Evolutionary conservation across 495 filamentous ascomycete genomes (phyloP).

Genomic region (Aspergillus avenaceus): DNA sequence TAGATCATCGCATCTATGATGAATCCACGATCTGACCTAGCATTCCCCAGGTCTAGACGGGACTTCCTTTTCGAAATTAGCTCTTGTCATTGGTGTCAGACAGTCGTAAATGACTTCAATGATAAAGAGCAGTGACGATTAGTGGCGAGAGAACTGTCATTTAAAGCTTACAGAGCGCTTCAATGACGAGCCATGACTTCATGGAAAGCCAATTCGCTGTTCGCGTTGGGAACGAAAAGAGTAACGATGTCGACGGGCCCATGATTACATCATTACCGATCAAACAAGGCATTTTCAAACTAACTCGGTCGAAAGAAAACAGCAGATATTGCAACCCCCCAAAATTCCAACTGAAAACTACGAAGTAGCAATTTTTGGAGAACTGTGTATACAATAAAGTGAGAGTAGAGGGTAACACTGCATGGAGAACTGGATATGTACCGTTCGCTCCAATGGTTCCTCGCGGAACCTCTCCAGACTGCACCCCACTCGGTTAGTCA

Average conservation of each 20-base stretch:
- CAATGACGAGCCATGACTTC: background rate
- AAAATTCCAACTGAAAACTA: no score
- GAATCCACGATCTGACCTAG: background rate
- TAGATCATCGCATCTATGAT: background rate
- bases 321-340: background rate
- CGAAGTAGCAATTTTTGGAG: no score
- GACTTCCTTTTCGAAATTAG: no score
- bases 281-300: background rate
- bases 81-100: no score
- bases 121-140: background rate
- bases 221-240: background rate
- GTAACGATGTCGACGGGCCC: background rate
- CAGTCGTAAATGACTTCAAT: background rate
- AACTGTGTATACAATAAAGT: background rate
- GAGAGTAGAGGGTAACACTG: background rate
- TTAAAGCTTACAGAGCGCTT: background rate
- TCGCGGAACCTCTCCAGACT: background rate
- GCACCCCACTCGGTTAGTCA: background rate
- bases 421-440: background rate
- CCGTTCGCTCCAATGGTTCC: background rate
- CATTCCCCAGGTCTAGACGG: background rate
- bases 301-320: background rate
- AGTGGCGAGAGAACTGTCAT: background rate
- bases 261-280: background rate
- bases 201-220: background rate